Evolutionary conservation across 495 filamentous ascomycete genomes (phyloP).

Genomic region (Penicillium paxilli): DNA sequence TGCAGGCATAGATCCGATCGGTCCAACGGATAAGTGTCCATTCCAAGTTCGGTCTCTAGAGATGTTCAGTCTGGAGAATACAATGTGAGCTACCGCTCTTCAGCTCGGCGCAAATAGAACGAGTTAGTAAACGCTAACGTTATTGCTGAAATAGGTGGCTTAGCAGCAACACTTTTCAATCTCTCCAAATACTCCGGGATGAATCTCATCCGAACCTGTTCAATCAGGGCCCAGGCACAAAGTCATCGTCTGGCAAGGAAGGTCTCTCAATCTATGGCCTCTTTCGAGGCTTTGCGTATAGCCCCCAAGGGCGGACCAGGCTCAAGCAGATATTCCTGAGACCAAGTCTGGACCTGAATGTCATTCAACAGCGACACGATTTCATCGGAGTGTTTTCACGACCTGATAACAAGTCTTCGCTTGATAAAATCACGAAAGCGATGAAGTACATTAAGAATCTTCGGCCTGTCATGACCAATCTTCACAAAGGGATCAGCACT

Average conservation of each 20-base stretch:
- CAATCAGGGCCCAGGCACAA: slow-evolving; percentile 71
- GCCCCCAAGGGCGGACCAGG: slow-evolving; percentile 74
- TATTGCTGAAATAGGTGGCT: slow-evolving; percentile 58
- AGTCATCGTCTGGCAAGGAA: slow-evolving; percentile 75
- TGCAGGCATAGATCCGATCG: slow-evolving; percentile 57
- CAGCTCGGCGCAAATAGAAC: too few species aligned
- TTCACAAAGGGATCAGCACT: slow-evolving; percentile 73
- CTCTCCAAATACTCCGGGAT: slow-evolving; percentile 82
- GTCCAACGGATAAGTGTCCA: slow-evolving; percentile 46
- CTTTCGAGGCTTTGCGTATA: slow-evolving; percentile 74
- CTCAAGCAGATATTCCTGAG: slow-evolving; percentile 84
- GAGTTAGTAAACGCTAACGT: too few species aligned
- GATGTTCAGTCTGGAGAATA: slow-evolving; percentile 74
- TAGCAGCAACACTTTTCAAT: slow-evolving; percentile 73
- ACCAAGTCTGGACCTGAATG: slow-evolving; percentile 64
- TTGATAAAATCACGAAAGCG: slow-evolving; percentile 59
- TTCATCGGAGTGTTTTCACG: slow-evolving; percentile 68
- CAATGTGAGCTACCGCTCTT: slow-evolving; percentile 58
- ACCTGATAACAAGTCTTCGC: slow-evolving; percentile 61
- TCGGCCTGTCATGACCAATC: slow-evolving; percentile 63
- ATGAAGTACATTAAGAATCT: slow-evolving; percentile 81
- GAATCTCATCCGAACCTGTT: slow-evolving; percentile 85
- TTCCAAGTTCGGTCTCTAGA: slow-evolving; percentile 66
- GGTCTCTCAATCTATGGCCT: slow-evolving; percentile 87
- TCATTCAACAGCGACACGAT: slow-evolving; percentile 74